Evolutionary conservation across 2,329 filamentous ascomycete genomes (phyloP).

Genomic region (Colletotrichum euphorbiae): DNA sequence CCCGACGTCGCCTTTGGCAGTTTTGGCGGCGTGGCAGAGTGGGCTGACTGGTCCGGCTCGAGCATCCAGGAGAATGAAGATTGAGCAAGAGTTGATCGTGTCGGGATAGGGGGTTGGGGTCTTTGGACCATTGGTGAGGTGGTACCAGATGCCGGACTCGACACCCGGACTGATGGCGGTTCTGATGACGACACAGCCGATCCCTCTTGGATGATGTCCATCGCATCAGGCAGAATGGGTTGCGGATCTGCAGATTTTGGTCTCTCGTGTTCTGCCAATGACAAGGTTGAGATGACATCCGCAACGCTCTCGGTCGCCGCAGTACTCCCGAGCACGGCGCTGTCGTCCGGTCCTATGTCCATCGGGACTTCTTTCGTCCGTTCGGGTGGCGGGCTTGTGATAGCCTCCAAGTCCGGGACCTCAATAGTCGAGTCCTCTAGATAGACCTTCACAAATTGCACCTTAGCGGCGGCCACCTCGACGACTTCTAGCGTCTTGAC

Average conservation of each 20-base stretch:
- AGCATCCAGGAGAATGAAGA: conserved; percentile 87
- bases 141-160: not conserved
- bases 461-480: conserved; percentile 70
- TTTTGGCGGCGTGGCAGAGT: conserved; percentile 47
- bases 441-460: conserved; percentile 73
- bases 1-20: conserved; percentile 42
- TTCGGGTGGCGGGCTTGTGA: conserved; percentile 20
- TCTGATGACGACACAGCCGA: conserved; percentile 3
- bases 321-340: not conserved
- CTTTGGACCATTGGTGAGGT: conserved; percentile 12
- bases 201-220: conserved; percentile 32
- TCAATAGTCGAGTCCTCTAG: conserved; percentile 68
- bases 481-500: conserved; percentile 64
- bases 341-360: conserved; percentile 27
- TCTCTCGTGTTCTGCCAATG: conserved; percentile 11
- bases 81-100: conserved; percentile 75
- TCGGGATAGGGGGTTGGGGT: conserved; percentile 60
- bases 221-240: conserved; percentile 13
- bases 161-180: conserved; percentile 15
- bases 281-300: conserved; percentile 32
- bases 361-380: conserved; percentile 15
- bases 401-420: conserved; percentile 51
- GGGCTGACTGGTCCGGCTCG: conserved; percentile 61
- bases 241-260: not conserved
- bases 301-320: conserved; percentile 16